Conservation (phyloP, 441 rosid genomes). For the Corymbia citriodora region DNA sequence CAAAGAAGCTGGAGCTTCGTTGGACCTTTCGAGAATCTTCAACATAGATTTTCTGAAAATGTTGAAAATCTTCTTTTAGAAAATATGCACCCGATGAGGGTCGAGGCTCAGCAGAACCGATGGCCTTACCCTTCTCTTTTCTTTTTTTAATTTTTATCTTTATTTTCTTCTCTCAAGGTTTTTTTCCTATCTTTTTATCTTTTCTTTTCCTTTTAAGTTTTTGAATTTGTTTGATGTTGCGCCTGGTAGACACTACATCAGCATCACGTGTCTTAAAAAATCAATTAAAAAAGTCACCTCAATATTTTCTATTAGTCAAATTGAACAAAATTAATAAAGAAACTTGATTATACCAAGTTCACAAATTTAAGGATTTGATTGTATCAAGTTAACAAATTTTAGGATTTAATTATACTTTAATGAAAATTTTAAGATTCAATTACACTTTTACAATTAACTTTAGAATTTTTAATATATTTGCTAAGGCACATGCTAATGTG, state of each 20-base stretch:
- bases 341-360: no score
- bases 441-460: no score
- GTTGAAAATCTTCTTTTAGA: background rate
- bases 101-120: background rate
- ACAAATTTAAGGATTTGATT: no score
- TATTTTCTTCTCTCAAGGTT: background rate
- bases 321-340: background rate
- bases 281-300: background rate
- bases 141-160: background rate
- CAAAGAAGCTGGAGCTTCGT: no score
- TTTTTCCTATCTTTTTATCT: no score
- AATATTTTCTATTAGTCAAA: background rate
- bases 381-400: no score
- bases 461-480: accelerated
- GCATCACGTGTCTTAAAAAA: no score
- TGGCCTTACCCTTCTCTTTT: background rate
- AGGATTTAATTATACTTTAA: no score
- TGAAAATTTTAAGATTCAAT: accelerated
- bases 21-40: no score
- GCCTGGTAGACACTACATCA: background rate
- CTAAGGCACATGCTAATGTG: no score
- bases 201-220: background rate
- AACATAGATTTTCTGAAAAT: no score
- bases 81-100: background rate
- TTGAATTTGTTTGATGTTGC: background rate